phyloP scores from a whole-genome alignment of 1,139 yeast genomes.

The Debaryomyces subglobosus region DNA sequence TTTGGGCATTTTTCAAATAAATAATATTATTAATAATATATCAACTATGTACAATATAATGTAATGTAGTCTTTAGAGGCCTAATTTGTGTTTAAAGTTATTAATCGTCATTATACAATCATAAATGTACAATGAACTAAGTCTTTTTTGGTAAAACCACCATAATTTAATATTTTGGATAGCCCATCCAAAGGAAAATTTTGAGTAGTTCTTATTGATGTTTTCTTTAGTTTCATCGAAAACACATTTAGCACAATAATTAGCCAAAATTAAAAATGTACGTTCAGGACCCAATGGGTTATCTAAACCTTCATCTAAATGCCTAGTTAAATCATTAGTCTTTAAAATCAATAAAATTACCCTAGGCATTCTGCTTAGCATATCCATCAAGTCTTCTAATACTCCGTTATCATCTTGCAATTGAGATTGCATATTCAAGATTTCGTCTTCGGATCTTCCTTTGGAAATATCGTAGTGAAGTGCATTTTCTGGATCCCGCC shows the following conservation, averaged over 20 bases:
- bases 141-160: conserved; percentile 54
- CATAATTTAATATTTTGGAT: conserved; percentile 43
- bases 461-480: conserved; percentile 53
- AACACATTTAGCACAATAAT: conserved; percentile 82
- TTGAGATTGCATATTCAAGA: conserved; percentile 64
- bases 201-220: conserved; percentile 31
- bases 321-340: conserved; percentile 91
- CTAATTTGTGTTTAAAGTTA: conserved; percentile 17
- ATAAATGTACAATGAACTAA: conserved; percentile 56
- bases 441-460: conserved; percentile 51
- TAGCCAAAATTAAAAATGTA: conserved; percentile 85
- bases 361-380: conserved; percentile 80
- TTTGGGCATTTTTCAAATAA: conserved; percentile 1
- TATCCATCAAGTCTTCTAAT: conserved; percentile 75
- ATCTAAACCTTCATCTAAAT: conserved; percentile 78
- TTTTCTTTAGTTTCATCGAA: conserved; percentile 62
- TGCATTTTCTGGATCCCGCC: conserved; percentile 58
- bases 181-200: conserved; percentile 45
- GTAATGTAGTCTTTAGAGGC: conserved; percentile 5
- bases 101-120: conserved; percentile 46
- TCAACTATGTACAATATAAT: conserved; percentile 8
- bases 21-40: background rate
- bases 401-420: conserved; percentile 61
- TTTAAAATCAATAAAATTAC: conserved; percentile 84
- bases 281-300: conserved; percentile 88